Base-by-base conservation (phyloP, 139 green algal species). In the Tetraselmis striata region DNA sequence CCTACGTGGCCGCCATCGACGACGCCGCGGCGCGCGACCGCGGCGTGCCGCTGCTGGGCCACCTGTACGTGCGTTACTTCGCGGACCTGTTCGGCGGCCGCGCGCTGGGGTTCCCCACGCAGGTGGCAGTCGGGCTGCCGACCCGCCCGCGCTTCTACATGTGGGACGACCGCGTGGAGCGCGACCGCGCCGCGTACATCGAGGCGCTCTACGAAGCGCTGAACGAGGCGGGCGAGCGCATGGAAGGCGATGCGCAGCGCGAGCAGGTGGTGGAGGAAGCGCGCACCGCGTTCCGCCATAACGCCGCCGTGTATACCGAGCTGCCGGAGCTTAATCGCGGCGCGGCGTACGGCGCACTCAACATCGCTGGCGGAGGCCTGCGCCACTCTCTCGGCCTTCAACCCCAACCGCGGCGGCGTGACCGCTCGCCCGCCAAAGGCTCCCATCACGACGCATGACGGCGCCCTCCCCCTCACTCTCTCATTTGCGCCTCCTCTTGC, bases 61-160 rank as follows among this genome's bases (percentile, higher is more conserved):
- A 80, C 77, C 77, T 80, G 28, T 80, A 80, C 77, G n/a, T 27
- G 2, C 77, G 77, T 23, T 80, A 80, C 77, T 32, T 80, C 28
- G 77, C 77, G 27, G 77, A 80, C 77, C 29, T 80, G 2, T 80
- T 80, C 77, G 77, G 77, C 2, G 77, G 77, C 24, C 77, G 32
- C 23, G n/a, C 32, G 77, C 28, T 80, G 28, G 77, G 77, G 29
- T 59, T 2, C 23, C 77, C 77, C 27, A 80, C 77, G 29, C n/a
- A 80, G 18, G 2, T 80, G 28, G 77, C 77, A 18, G 29, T 80
- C 2, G 28, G 29, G 27, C 77, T 80, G 28, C 77, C 77, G 23
- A 2, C 27, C 2, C 2, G 2, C 23, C 77, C 77, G 2, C 28
- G 29, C 29, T 32, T 59, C 77, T 80, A 80, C 77, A 27, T 25